Conservation (phyloP, 164 flowering plant genomes). For the Sedum album region DNA sequence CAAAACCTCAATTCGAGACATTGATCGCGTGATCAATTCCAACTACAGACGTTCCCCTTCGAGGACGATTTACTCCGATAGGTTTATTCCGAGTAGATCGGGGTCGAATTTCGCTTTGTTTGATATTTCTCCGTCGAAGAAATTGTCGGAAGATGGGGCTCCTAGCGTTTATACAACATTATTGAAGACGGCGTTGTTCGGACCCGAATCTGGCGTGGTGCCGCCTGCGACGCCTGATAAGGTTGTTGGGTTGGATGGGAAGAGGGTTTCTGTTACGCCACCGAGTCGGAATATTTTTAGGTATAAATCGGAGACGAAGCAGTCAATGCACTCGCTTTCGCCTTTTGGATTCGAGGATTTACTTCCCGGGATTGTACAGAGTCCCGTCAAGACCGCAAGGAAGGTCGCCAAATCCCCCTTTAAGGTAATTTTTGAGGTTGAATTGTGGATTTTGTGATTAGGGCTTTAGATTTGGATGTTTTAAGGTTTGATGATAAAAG, state of each 20-base stretch:
- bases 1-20: slow-evolving; percentile 18
- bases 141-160: slow-evolving; percentile 33
- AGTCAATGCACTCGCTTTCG: slow-evolving; percentile 42
- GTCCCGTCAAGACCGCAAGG: slow-evolving; percentile 69
- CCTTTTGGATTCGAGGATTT: slow-evolving; percentile 68
- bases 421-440: slow-evolving; percentile 39
- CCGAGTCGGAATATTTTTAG: slow-evolving; percentile 67
- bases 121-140: slow-evolving; percentile 29
- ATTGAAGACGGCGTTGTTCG: slow-evolving; percentile 60
- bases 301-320: slow-evolving; percentile 69
- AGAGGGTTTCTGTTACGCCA: slow-evolving; percentile 14
- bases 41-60: slow-evolving; percentile 47
- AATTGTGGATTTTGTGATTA: slow-evolving; percentile 7
- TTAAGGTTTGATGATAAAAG: neutral
- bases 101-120: slow-evolving; percentile 81
- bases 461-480: slow-evolving; percentile 3
- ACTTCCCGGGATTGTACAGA: slow-evolving; percentile 45
- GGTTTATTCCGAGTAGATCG: slow-evolving; percentile 86
- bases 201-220: slow-evolving; percentile 36
- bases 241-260: neutral
- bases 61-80: slow-evolving; percentile 63
- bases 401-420: slow-evolving; percentile 82
- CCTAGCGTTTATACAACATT: slow-evolving; percentile 48
- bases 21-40: slow-evolving; percentile 33
- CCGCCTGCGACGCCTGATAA: slow-evolving; percentile 61